Conservation (phyloP, 2,329 filamentous ascomycete species). For the Cladosporium sp. region DNA sequence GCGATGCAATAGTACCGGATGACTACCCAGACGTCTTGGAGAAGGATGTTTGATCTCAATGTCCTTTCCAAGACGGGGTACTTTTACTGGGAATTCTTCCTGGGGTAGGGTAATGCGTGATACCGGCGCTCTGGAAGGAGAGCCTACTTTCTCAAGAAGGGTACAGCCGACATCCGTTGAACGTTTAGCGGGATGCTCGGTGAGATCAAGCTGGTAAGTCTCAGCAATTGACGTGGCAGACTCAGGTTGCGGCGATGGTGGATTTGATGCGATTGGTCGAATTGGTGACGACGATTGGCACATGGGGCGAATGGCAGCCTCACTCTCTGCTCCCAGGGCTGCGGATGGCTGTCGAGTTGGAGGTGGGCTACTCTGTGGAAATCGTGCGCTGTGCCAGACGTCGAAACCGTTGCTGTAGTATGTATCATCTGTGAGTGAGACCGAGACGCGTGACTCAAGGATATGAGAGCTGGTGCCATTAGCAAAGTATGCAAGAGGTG, state of each 20-base stretch:
- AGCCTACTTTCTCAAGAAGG: conserved; percentile 15
- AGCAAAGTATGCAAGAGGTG: neutral
- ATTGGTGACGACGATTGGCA: conserved; percentile 23
- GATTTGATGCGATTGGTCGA: conserved; percentile 29
- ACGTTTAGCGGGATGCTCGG: conserved; percentile 21
- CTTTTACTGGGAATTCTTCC: conserved; percentile 28
- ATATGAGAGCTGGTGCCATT: conserved; percentile 16
- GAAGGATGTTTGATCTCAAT: conserved; percentile 28
- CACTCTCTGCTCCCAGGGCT: conserved; percentile 9
- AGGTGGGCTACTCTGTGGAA: conserved; percentile 9
- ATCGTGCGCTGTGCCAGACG: conserved; percentile 25
- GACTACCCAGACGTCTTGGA: conserved; percentile 28
- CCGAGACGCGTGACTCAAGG: conserved; percentile 30
- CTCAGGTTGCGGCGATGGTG: conserved; percentile 27
- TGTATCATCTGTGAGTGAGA: conserved; percentile 30
- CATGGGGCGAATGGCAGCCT: conserved; percentile 7
- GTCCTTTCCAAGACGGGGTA: conserved; percentile 23
- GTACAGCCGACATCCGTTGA: conserved; percentile 22
- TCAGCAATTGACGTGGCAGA: conserved; percentile 25
- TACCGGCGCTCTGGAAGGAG: neutral
- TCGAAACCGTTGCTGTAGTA: conserved; percentile 24
- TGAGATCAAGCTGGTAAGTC: conserved; percentile 21
- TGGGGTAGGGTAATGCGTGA: conserved; percentile 24
- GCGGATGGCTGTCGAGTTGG: conserved; percentile 13
- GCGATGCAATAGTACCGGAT: conserved; percentile 28